Conservation (phyloP, 2,329 filamentous ascomycete species). For the Achaetomium macrosporum region DNA sequence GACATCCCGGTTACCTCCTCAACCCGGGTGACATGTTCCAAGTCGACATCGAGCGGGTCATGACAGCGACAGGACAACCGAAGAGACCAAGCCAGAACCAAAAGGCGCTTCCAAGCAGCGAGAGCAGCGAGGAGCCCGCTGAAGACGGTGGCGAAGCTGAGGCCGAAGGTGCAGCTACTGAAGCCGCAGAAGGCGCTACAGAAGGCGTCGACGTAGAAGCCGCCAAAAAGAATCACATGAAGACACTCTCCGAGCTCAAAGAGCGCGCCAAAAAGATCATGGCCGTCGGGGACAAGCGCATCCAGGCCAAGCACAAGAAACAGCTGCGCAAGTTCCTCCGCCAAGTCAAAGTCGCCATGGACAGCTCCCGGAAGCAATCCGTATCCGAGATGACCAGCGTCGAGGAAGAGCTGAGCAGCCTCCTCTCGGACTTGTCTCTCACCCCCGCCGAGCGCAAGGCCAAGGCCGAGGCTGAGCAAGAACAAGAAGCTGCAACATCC, state of each 20-base stretch:
- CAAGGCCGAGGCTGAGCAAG: constrained; percentile 23
- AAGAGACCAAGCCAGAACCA: constrained; percentile 26
- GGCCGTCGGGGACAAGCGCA: constrained; percentile 26
- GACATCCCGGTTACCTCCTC: constrained; percentile 82
- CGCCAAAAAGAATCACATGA: constrained; percentile 25
- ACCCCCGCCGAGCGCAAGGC: constrained; percentile 33
- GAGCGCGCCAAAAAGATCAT: constrained; percentile 35
- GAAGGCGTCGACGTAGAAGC: constrained; percentile 19
- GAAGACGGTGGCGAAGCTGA: constrained; percentile 21
- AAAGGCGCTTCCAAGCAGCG: constrained; percentile 6
- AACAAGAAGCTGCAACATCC: neutral
- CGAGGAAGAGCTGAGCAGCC: constrained; percentile 44
- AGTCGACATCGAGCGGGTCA: constrained; percentile 80
- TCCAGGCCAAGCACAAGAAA: constrained; percentile 68
- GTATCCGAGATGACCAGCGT: constrained; percentile 38
- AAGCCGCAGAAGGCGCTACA: constrained; percentile 17
- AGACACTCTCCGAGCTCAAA: constrained; percentile 46
- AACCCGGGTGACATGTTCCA: constrained; percentile 99
- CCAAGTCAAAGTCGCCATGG: constrained; percentile 57
- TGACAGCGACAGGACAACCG: constrained; percentile 81
- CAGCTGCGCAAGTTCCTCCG: constrained; percentile 67
- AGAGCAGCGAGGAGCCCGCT: constrained; percentile 13
- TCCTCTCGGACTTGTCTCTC: constrained; percentile 37
- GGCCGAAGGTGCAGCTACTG: constrained; percentile 16
- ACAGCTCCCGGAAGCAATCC: constrained; percentile 39